Base-by-base conservation (phyloP, 2,329 filamentous ascomycete species). In the Colletotrichum trifolii region DNA sequence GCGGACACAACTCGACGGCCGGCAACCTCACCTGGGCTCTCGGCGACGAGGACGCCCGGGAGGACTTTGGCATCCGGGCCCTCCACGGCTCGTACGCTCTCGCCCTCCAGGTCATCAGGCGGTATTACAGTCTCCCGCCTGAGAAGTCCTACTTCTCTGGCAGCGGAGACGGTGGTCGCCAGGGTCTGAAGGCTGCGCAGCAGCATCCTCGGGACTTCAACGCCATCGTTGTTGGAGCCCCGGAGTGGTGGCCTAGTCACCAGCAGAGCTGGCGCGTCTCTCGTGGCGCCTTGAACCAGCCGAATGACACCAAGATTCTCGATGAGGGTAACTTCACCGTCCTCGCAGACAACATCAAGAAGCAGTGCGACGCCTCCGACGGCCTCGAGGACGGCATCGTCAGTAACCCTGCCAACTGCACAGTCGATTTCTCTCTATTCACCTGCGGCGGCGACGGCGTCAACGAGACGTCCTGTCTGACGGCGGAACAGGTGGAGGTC, bases 361-460 rank as follows among this genome's bases (percentile, higher is more conserved):
- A 70, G n/a, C 83, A 87, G 70, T 87, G 85, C 68, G 85, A 87
- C 67, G 71, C 57, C 1, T 72, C 80, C 33, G 85, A 87, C 64
- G 83, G 84, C 1, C 73, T 84, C 1, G 67, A 73, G 2, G 85
- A 87, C 63, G 78, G 77, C 13, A 84, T 87, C 61, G 76, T 87
- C 46, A 82, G 80, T 55, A 75, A 79, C 33, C 82, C 84, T 0
- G 71, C 74, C 7, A 72, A 74, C 8, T 87, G 85, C 70, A 70
- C 77, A 57, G 78, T 85, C 48, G 75, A 79, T 59, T 79, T 76
- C n/a, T 74, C 77, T 13, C 69, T 73, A 2, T 72, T 83, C 2
- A 74, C 77, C 15, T 84, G 82, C 68, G 70, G 69, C 10, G 68
- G 68, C n/a, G 33, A 42, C 6, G 43, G 49, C 1, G 68, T 68